These are phyloP conservation scores for Tripterygium wilfordii DNA, from an alignment of 177 flowering plant genomes.

Conservation along the genomic window DNA sequence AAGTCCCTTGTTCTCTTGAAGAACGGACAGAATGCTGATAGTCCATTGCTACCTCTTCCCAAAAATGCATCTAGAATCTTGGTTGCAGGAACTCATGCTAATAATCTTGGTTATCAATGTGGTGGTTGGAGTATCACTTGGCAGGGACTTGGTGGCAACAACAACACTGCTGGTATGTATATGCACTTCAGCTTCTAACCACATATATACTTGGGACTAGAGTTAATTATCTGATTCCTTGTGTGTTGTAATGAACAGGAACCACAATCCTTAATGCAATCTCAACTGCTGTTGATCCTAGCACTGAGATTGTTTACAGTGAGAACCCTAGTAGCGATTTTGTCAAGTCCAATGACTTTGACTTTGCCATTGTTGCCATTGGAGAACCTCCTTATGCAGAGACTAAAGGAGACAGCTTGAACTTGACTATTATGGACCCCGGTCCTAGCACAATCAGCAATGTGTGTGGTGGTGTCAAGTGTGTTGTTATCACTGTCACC, in stretches of 20 bases:
- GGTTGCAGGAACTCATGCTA: slow-evolving; percentile 38
- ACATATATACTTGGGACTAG: neutral
- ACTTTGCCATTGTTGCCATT: slow-evolving; percentile 41
- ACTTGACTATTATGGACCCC: slow-evolving; percentile 20
- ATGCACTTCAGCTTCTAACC: neutral
- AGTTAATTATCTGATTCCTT: neutral
- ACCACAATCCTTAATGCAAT: slow-evolving; percentile 42
- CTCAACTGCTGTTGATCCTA: slow-evolving; percentile 23
- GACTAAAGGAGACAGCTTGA: slow-evolving; percentile 32
- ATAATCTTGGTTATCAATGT: slow-evolving; percentile 33
- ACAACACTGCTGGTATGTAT: slow-evolving; percentile 27
- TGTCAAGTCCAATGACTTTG: slow-evolving; percentile 28
- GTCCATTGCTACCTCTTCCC: slow-evolving; percentile 29
- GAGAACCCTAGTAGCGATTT: slow-evolving; percentile 34
- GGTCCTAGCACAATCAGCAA: slow-evolving; percentile 12
- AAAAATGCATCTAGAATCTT: slow-evolving; percentile 24
- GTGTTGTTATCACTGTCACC: slow-evolving; percentile 12
- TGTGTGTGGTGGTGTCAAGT: slow-evolving; percentile 11
- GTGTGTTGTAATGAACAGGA: slow-evolving; percentile 15
- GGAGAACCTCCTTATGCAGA: slow-evolving; percentile 56
- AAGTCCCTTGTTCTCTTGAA: slow-evolving; percentile 35
- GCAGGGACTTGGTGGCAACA: slow-evolving; percentile 33
- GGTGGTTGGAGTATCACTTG: slow-evolving; percentile 44
- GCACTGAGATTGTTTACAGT: slow-evolving; percentile 36
- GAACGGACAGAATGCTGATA: slow-evolving; percentile 19